Conservation (phyloP, 2,329 filamentous ascomycete genomes). For the Alternaria arborescens region DNA sequence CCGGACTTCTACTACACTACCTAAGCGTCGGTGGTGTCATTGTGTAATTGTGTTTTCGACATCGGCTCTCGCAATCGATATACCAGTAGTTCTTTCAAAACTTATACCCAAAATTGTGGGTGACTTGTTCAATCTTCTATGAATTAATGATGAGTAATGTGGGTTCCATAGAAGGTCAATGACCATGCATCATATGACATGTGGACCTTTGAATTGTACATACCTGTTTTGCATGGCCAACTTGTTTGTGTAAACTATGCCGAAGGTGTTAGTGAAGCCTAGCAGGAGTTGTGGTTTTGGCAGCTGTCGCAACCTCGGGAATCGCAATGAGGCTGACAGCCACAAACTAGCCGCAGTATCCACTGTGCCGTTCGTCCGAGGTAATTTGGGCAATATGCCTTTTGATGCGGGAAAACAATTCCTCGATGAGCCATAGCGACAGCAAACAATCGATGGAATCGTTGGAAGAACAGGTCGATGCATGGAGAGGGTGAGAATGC, state of each 20-base stretch:
- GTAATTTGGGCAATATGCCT: too few species aligned
- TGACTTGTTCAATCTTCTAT: neutral
- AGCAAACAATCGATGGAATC: neutral
- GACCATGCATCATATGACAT: neutral
- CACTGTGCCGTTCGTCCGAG: slow-evolving; percentile 7
- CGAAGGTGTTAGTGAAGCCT: neutral
- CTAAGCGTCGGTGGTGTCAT: slow-evolving; percentile 40
- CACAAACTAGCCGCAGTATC: neutral
- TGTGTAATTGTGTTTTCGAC: neutral
- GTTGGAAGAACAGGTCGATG: neutral
- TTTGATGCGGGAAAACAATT: neutral
- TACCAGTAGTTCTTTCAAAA: neutral
- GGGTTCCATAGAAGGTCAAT: neutral
- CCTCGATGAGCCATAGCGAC: too few species aligned
- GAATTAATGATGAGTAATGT: neutral
- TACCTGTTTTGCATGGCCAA: neutral
- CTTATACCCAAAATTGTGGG: neutral
- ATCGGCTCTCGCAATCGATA: neutral
- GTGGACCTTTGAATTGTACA: neutral
- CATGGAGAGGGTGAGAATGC: neutral
- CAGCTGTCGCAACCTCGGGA: neutral
- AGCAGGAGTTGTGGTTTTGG: neutral
- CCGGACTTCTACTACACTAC: slow-evolving; percentile 76
- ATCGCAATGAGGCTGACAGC: neutral
- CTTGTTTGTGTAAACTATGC: neutral